Conservation (phyloP, 2,329 filamentous ascomycete species). For the Aspergillus hortae region DNA sequence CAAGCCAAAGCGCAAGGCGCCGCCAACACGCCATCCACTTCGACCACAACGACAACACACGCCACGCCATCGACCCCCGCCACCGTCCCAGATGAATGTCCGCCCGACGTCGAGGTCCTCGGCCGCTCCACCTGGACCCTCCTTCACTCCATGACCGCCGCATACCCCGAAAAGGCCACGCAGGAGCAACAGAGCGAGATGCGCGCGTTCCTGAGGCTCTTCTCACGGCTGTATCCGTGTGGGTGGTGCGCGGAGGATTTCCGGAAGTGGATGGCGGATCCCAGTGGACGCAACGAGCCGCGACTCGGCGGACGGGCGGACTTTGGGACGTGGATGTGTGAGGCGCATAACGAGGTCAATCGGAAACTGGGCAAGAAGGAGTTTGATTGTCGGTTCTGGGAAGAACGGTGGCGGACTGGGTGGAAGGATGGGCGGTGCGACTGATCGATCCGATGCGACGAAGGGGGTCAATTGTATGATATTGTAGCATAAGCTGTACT, state of each 20-base stretch:
- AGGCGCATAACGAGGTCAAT: conserved; percentile 51
- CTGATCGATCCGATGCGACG: conserved; percentile 27
- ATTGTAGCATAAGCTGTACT: conserved; percentile 2
- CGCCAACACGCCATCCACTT: conserved; percentile 22
- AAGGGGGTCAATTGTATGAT: not conserved
- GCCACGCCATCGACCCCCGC: conserved; percentile 9
- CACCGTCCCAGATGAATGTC: conserved; percentile 59
- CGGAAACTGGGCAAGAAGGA: conserved; percentile 80
- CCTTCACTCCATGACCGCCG: conserved; percentile 84
- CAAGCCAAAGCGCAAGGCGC: conserved; percentile 37
- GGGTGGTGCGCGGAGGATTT: conserved; percentile 96
- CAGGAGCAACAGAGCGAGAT: conserved; percentile 70
- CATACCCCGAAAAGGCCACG: conserved; percentile 71
- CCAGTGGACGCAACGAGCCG: conserved; percentile 58
- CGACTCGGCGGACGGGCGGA: conserved; percentile 49
- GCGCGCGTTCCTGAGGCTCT: conserved; percentile 70
- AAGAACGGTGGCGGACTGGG: conserved; percentile 91
- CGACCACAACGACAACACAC: conserved; percentile 29
- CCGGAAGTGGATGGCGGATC: conserved; percentile 68
- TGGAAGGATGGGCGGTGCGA: conserved; percentile 68
- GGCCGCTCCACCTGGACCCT: conserved; percentile 91
- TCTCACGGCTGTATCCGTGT: conserved; percentile 88
- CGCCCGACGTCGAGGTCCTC: conserved; percentile 81
- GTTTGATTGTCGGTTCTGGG: conserved; percentile 89
- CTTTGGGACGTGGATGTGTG: conserved; percentile 50